These are phyloP conservation scores for Neoascochyta sp. DNA, from an alignment of 2,329 filamentous ascomycete genomes.

Conservation along the genomic window DNA sequence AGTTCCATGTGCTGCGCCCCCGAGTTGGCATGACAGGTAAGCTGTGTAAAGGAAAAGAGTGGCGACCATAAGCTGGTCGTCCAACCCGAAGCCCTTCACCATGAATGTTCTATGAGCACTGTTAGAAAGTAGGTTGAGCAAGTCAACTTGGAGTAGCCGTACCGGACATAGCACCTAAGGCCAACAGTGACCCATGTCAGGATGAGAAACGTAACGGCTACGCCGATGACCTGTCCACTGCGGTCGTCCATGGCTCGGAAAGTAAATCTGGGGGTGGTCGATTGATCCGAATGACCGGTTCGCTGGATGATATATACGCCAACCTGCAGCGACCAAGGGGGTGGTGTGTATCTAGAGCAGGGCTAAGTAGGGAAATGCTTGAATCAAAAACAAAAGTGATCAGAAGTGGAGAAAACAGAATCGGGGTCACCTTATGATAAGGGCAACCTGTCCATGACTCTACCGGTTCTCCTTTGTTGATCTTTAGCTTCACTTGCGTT, in stretches of 20 bases:
- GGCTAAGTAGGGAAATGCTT: too few species aligned
- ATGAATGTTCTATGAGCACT: constrained; percentile 18
- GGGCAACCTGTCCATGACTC: too few species aligned
- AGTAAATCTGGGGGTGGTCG: too few species aligned
- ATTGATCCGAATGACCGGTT: too few species aligned
- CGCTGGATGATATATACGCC: too few species aligned
- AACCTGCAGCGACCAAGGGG: too few species aligned
- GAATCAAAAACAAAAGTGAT: too few species aligned
- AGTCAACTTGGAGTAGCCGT: constrained; percentile 8
- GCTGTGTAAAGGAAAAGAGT: constrained; percentile 38
- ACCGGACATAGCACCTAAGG: constrained; percentile 39
- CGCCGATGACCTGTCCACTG: constrained; percentile 22
- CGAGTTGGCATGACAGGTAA: constrained; percentile 28
- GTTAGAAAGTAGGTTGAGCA: not conserved
- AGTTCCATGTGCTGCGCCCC: constrained; percentile 38
- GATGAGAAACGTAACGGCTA: constrained; percentile 37
- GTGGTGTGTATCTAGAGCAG: too few species aligned
- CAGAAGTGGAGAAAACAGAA: too few species aligned
- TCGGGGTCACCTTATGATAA: too few species aligned
- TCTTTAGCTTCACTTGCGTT: too few species aligned
- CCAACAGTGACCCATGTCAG: constrained; percentile 39
- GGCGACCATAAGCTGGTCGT: constrained; percentile 41
- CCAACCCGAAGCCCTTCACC: constrained; percentile 39
- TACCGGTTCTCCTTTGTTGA: too few species aligned
- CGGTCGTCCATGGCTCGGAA: constrained; percentile 29